Evolutionary conservation across 176 grass and related monocot genomes (phyloP).

Genomic region (Otatea glauca): DNA sequence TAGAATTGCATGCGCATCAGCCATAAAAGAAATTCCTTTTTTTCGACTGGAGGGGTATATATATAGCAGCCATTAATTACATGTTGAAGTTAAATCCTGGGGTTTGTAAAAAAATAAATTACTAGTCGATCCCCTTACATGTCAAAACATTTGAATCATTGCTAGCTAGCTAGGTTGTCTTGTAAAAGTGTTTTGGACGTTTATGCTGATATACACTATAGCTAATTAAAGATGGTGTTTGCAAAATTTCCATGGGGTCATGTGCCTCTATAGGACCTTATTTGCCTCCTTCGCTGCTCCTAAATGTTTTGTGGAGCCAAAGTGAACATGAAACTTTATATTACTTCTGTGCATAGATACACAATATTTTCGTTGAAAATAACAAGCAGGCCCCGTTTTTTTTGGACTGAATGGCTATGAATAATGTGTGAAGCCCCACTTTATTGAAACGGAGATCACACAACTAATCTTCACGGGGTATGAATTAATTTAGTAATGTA

Average conservation of each 20-base stretch:
- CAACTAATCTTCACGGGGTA: background rate
- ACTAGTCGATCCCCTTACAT: background rate
- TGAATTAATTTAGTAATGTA: too few species aligned
- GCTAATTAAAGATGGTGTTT: constrained; percentile 28
- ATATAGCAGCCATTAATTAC: too few species aligned
- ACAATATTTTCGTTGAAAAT: background rate
- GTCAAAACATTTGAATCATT: constrained; percentile 15
- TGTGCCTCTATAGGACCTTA: constrained; percentile 4
- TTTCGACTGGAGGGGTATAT: background rate
- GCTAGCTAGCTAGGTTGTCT: background rate
- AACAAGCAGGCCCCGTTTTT: background rate
- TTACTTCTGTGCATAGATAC: constrained; percentile 16
- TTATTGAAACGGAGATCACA: background rate
- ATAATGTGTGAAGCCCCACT: background rate
- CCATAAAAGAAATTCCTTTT: background rate
- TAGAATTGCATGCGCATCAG: background rate
- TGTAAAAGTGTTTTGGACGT: background rate
- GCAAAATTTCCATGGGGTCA: constrained; percentile 9
- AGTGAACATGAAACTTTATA: constrained; percentile 28
- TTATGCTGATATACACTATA: constrained; percentile 27
- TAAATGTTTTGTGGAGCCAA: constrained; percentile 32
- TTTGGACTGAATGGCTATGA: background rate
- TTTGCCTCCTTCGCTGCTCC: constrained; percentile 26
- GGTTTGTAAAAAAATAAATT: background rate
- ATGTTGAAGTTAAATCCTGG: background rate